Evolutionary conservation across 2,329 filamentous ascomycete genomes (phyloP).

Genomic region (Xylariaceae sp.): DNA sequence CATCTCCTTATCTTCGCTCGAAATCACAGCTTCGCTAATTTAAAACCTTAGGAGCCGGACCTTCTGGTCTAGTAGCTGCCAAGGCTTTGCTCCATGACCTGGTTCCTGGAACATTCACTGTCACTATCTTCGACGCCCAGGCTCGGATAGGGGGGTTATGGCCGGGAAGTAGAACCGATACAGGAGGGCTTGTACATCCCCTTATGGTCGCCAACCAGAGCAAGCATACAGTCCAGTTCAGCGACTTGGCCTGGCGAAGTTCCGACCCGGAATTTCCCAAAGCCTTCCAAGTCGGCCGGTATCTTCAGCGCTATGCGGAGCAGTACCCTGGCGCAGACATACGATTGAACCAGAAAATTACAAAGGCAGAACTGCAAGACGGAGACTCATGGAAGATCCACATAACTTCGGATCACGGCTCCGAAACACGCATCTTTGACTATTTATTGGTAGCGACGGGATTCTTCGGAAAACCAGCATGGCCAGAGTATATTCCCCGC

Average conservation of each 20-base stretch:
- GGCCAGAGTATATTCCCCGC: constrained; percentile 43
- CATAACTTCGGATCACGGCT: constrained; percentile 32
- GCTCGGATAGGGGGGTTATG: constrained; percentile 72
- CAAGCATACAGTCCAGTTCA: constrained; percentile 69
- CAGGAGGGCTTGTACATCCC: constrained; percentile 55
- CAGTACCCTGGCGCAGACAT: constrained; percentile 49
- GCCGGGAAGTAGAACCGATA: constrained; percentile 52
- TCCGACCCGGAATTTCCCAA: constrained; percentile 63
- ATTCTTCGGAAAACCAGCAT: constrained; percentile 64
- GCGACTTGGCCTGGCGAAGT: constrained; percentile 67
- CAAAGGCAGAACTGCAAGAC: constrained; percentile 34
- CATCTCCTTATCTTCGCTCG: constrained; percentile 8
- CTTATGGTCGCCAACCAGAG: constrained; percentile 73
- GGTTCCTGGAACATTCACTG: constrained; percentile 53
- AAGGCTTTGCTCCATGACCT: constrained; percentile 67
- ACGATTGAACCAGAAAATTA: constrained; percentile 47
- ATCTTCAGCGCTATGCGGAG: constrained; percentile 62
- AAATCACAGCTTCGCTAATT: background rate
- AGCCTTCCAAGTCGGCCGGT: constrained; percentile 72
- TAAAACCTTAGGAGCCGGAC: constrained; percentile 55
- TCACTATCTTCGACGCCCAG: constrained; percentile 67
- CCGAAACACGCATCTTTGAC: constrained; percentile 57
- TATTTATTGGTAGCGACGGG: constrained; percentile 69
- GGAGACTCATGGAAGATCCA: constrained; percentile 40
- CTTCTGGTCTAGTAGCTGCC: constrained; percentile 64